These are phyloP conservation scores for Penicillium paradoxum DNA, from an alignment of 495 filamentous ascomycete species.

Conservation along the genomic window DNA sequence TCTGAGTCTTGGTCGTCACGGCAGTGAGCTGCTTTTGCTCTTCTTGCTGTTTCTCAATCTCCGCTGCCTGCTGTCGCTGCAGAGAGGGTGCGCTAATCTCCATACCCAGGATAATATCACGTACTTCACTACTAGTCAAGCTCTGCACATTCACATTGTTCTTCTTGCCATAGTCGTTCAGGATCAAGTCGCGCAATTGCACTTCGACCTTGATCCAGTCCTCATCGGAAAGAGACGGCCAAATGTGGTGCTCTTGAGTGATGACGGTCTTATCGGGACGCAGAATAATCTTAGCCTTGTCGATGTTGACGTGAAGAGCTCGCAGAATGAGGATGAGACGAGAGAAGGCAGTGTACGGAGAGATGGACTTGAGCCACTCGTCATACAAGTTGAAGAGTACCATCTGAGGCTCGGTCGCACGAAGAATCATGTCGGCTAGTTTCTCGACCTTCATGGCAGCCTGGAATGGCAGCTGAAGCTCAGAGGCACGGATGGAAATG, in stretches of 20 bases:
- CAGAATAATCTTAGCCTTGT: conserved; percentile 96
- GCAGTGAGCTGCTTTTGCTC: conserved; percentile 95
- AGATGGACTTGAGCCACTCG: conserved; percentile 98
- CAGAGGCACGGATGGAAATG: conserved; percentile 97
- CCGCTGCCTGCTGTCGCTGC: conserved; percentile 97
- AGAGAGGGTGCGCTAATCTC: conserved; percentile 97
- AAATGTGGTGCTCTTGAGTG: conserved; percentile 98
- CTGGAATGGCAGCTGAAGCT: conserved; percentile 97
- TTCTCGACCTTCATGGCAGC: conserved; percentile 99
- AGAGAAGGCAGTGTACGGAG: conserved; percentile 98
- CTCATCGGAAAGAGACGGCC: conserved; percentile 90
- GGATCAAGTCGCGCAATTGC: conserved; percentile 87
- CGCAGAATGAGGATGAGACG: conserved; percentile 91
- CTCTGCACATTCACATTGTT: conserved; percentile 98
- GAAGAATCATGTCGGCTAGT: conserved; percentile 97
- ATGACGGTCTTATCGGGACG: conserved; percentile 98
- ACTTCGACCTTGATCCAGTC: conserved; percentile 99
- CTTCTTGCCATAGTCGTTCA: conserved; percentile 99
- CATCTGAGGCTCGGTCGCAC: conserved; percentile 98
- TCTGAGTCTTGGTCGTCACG: conserved; percentile 97
- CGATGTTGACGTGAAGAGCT: conserved; percentile 93
- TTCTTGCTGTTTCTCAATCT: conserved; percentile 98
- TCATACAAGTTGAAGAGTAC: conserved; percentile 99
- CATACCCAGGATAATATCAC: conserved; percentile 99
- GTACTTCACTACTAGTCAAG: conserved; percentile 92